Conservation (phyloP, 345 rosid genomes). For the Litchi chinensis region DNA sequence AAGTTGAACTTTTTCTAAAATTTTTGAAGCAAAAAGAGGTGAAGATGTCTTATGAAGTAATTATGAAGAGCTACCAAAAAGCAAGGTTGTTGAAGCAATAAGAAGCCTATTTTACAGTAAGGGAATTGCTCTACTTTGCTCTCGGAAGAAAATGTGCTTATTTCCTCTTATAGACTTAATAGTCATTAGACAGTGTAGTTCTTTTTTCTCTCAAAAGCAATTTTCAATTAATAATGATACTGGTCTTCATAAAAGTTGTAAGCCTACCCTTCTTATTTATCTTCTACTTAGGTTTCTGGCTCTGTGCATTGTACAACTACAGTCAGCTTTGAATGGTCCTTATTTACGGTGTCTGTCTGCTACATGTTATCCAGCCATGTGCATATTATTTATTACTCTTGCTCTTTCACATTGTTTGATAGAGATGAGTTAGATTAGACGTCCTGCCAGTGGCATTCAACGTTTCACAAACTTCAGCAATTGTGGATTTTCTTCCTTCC, state of each 20-base stretch:
- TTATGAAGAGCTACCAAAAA: conserved; percentile 11
- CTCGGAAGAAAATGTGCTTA: conserved; percentile 15
- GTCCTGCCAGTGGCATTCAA: conserved; percentile 21
- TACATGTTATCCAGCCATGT: conserved; percentile 45
- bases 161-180: background rate
- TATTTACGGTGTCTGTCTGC: conserved; percentile 21
- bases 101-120: background rate
- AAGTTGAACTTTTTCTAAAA: background rate
- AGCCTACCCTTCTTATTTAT: conserved; percentile 16
- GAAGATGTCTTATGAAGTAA: conserved; percentile 9
- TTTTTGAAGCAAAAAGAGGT: conserved; percentile 12
- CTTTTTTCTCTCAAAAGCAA: background rate
- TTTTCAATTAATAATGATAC: conserved; percentile 1
- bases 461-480: conserved; percentile 8
- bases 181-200: conserved; percentile 13
- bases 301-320: conserved; percentile 29
- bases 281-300: background rate
- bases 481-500: background rate
- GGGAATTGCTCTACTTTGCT: conserved; percentile 20
- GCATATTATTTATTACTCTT: conserved; percentile 38
- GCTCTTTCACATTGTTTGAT: conserved; percentile 19
- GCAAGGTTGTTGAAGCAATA: conserved; percentile 3
- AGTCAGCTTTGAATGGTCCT: conserved; percentile 30
- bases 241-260: background rate
- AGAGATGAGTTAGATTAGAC: background rate